A percentile compares a stretch with the other conserved stretches of the same genome.
These are phyloP conservation scores for Phytophthora meadii DNA, from an alignment of 352 stramenopile species.

Conservation along the genomic window DNA sequence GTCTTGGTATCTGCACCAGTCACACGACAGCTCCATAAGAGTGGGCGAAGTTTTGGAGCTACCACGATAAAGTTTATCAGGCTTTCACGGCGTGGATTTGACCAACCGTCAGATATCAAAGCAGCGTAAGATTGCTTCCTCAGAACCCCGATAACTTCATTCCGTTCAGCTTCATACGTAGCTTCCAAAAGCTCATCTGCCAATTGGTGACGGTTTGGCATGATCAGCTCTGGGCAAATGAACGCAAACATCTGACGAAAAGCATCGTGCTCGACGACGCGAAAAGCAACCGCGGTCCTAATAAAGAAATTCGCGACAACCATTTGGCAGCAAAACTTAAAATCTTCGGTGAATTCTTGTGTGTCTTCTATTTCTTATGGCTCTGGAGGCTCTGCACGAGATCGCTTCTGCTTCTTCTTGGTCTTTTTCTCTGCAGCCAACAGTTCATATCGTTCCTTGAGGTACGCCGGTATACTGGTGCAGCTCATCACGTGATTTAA, in stretches of 20 bases:
- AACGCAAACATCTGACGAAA: slow-evolving; percentile 7
- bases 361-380: no score
- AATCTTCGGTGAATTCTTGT: no score
- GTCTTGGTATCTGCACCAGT: slow-evolving; percentile 9
- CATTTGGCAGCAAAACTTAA: slow-evolving; percentile 2
- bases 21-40: slow-evolving; percentile 10
- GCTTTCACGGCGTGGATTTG: slow-evolving; percentile 10
- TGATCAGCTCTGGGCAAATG: slow-evolving; percentile 4
- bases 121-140: slow-evolving; percentile 3
- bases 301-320: slow-evolving; percentile 13
- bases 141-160: not conserved
- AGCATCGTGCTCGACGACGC: slow-evolving; percentile 2
- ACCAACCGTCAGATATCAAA: slow-evolving; percentile 11
- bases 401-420: no score
- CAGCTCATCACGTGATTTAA: no score
- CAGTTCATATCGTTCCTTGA: no score
- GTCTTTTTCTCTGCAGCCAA: no score
- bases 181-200: not conserved
- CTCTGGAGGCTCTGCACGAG: no score
- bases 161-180: slow-evolving; percentile 1
- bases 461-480: no score
- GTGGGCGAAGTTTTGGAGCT: not conserved
- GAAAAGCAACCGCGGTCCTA: slow-evolving; percentile 1
- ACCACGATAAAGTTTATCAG: slow-evolving; percentile 13
- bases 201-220: not conserved